Evolutionary conservation across 257 asterid species (phyloP).

Genomic region (Nicotiana undulata): DNA sequence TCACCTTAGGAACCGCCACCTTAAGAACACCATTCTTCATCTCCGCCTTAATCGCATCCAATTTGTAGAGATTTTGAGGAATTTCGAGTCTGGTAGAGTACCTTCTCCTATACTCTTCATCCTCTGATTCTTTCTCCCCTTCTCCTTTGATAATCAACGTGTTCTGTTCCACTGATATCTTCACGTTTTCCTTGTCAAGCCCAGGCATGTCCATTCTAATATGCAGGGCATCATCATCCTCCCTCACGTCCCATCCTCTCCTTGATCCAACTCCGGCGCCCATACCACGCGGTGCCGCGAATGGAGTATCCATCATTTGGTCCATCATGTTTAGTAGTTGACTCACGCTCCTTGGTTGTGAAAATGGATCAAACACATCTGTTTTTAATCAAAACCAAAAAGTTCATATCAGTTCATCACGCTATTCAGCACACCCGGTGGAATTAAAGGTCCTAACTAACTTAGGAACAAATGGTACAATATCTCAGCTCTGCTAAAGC

Average conservation of each 20-base stretch:
- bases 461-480: no score
- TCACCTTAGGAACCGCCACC: slow-evolving; percentile 31
- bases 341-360: slow-evolving; percentile 49
- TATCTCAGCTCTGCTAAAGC: no score
- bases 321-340: slow-evolving; percentile 76
- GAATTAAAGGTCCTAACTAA: no score
- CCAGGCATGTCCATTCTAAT: slow-evolving; percentile 45
- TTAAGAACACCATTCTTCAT: slow-evolving; percentile 43
- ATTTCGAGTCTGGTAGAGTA: slow-evolving; percentile 27
- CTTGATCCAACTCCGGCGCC: not conserved
- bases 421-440: no score
- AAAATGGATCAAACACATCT: slow-evolving; percentile 59
- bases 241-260: slow-evolving; percentile 35
- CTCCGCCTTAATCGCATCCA: slow-evolving; percentile 33
- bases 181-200: slow-evolving; percentile 34
- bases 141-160: slow-evolving; percentile 33
- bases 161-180: slow-evolving; percentile 30
- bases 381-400: not conserved
- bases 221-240: slow-evolving; percentile 22
- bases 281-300: not conserved
- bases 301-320: slow-evolving; percentile 36
- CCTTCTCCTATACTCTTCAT: slow-evolving; percentile 21
- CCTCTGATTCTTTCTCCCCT: slow-evolving; percentile 19
- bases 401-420: no score
- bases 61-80: slow-evolving; percentile 23